Evolutionary conservation across 805 yeast species (phyloP).

Genomic region (Candida qinlingensis): DNA sequence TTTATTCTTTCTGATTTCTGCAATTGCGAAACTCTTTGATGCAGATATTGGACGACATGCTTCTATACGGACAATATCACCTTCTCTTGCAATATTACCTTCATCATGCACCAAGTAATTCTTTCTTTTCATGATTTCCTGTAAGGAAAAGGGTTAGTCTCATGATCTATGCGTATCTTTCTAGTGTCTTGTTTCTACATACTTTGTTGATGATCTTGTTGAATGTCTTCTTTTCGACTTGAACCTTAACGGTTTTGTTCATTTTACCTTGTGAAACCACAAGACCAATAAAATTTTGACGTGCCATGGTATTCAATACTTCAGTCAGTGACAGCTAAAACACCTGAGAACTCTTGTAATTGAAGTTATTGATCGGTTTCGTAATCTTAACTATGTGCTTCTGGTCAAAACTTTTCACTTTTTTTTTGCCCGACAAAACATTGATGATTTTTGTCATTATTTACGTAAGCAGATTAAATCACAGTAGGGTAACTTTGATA

Average conservation of each 20-base stretch:
- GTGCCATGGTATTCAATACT: conserved; percentile 50
- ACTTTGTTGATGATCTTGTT: conserved; percentile 62
- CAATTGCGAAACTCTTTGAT: conserved; percentile 81
- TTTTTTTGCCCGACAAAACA: neutral
- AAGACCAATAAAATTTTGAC: conserved; percentile 86
- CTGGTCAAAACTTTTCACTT: neutral
- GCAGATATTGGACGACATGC: conserved; percentile 81
- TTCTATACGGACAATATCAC: conserved; percentile 92
- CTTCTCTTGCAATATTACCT: conserved; percentile 85
- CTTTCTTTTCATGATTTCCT: conserved; percentile 68
- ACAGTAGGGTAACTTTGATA: neutral
- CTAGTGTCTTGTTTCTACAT: neutral
- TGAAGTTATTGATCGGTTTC: no score
- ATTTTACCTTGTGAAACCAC: conserved; percentile 95
- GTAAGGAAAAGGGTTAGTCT: neutral
- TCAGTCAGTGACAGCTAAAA: neutral
- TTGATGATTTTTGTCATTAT: no score
- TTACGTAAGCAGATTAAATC: no score
- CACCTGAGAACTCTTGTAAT: no score
- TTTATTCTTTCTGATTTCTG: conserved; percentile 81
- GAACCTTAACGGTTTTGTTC: conserved; percentile 91
- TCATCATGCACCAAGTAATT: conserved; percentile 93
- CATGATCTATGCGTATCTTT: no score
- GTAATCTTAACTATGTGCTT: no score
- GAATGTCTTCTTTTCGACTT: conserved; percentile 73